Percentiles rank a stretch among this genome's conserved stretches.
Evolutionary conservation across 805 yeast species (phyloP).

Genomic region (Candida golubevii): DNA sequence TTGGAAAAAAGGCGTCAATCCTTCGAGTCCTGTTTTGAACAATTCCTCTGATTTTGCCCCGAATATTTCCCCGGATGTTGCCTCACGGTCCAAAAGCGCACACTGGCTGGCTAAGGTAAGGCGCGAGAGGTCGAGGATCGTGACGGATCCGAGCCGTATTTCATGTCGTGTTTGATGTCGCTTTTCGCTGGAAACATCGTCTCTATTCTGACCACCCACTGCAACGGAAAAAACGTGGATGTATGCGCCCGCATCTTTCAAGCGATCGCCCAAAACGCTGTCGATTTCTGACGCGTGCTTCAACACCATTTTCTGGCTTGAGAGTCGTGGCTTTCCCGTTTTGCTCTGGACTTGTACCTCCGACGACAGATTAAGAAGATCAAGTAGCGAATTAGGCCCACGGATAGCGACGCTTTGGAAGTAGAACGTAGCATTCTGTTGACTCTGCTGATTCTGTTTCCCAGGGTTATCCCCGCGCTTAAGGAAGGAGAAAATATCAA

Average conservation of each 20-base stretch:
- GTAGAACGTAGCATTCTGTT: neutral
- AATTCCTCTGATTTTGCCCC: no score
- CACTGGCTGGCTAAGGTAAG: neutral
- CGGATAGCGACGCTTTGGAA: conserved; percentile 1
- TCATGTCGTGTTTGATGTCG: no score
- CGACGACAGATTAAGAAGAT: conserved; percentile 9
- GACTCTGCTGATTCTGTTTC: neutral
- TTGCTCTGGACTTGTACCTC: conserved; percentile 1
- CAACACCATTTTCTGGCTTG: conserved; percentile 12
- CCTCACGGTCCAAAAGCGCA: neutral
- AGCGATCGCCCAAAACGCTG: neutral
- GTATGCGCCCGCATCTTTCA: neutral
- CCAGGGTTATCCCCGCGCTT: neutral
- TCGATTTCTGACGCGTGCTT: conserved; percentile 1
- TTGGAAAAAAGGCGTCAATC: neutral
- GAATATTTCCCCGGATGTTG: neutral
- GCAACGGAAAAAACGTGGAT: conserved; percentile 1
- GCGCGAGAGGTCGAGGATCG: neutral
- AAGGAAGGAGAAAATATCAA: conserved; percentile 1
- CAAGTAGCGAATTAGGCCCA: neutral
- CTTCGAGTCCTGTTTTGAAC: no score
- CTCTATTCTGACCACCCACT: neutral
- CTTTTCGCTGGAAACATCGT: no score
- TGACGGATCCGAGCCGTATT: neutral
- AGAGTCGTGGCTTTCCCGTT: neutral